Conservation (phyloP, 2,329 filamentous ascomycete species). For the Fonsecaea monophora region DNA sequence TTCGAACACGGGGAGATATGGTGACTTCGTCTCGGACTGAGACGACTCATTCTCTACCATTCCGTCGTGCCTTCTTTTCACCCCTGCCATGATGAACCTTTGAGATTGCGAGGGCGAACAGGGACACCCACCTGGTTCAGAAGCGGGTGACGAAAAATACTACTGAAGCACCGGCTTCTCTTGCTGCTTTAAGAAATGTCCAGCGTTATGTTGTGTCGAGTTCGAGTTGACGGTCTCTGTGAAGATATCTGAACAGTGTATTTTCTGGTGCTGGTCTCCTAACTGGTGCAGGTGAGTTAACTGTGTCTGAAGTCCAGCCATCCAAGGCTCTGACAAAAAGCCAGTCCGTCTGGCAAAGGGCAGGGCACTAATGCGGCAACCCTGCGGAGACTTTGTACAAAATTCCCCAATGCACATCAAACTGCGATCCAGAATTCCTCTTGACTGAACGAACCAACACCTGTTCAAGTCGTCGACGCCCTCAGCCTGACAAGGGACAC, state of each 20-base stretch:
- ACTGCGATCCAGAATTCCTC: neutral
- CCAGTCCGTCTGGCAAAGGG: neutral
- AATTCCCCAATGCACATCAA: neutral
- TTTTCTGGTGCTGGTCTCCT: neutral
- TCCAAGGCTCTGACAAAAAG: neutral
- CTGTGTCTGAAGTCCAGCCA: neutral
- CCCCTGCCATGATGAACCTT: constrained; percentile 37
- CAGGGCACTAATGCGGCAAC: constrained; percentile 3
- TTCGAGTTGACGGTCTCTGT: neutral
- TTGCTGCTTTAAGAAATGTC: neutral
- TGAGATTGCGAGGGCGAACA: neutral
- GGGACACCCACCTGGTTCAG: constrained; percentile 5
- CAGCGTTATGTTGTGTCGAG: neutral
- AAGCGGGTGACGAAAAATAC: neutral
- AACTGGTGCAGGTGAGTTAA: neutral
- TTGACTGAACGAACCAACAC: neutral
- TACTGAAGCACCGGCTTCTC: neutral
- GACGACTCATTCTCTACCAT: constrained; percentile 29
- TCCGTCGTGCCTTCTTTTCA: constrained; percentile 35
- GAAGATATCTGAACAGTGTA: neutral
- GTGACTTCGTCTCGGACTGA: constrained; percentile 45
- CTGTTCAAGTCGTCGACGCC: neutral
- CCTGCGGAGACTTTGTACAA: neutral
- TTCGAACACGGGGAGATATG: constrained; percentile 76
- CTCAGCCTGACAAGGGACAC: neutral